A percentile compares a stretch with the other conserved stretches of the same genome.
Conservation (phyloP, 768 basidiomycete species). For the Cubamyces sp. region DNA sequence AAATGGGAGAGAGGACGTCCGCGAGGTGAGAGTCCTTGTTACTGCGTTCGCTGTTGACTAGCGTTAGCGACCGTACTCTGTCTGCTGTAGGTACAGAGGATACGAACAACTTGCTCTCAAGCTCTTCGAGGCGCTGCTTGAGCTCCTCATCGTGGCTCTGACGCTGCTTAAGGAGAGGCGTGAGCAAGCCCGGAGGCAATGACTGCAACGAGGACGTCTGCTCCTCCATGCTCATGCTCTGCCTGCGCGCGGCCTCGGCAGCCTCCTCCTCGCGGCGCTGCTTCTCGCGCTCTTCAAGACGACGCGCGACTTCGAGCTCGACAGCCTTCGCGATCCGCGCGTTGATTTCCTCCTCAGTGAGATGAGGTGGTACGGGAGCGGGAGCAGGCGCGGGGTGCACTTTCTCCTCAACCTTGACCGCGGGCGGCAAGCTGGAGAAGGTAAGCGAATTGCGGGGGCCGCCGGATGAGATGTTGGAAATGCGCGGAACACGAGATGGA, state of each 20-base stretch:
- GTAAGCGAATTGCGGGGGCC: slow-evolving; percentile 10
- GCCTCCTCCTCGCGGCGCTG: slow-evolving; percentile 31
- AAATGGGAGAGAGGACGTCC: slow-evolving; percentile 68
- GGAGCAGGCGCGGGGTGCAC: neutral
- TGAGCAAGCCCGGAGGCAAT: slow-evolving; percentile 55
- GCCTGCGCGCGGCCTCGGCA: neutral
- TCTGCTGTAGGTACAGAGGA: neutral
- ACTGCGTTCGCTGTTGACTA: slow-evolving; percentile 54
- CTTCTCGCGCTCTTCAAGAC: slow-evolving; percentile 49
- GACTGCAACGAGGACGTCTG: slow-evolving; percentile 16
- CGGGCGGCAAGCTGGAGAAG: slow-evolving; percentile 14
- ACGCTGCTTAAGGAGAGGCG: slow-evolving; percentile 65
- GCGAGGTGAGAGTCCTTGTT: slow-evolving; percentile 64
- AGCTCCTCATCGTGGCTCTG: slow-evolving; percentile 73
- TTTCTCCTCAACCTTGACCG: slow-evolving; percentile 9
- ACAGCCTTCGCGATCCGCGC: slow-evolving; percentile 78
- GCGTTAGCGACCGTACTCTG: neutral
- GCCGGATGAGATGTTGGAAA: slow-evolving; percentile 15
- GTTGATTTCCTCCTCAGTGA: slow-evolving; percentile 76
- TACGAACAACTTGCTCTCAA: slow-evolving; percentile 75
- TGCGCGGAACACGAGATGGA: slow-evolving; percentile 30
- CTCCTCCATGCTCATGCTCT: slow-evolving; percentile 34
- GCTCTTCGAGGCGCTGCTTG: slow-evolving; percentile 62
- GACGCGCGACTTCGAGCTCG: slow-evolving; percentile 71
- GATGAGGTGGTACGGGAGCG: slow-evolving; percentile 31